Base-by-base conservation (phyloP, 2,329 filamentous ascomycete species). In the Pseudogymnoascus sp. region DNA sequence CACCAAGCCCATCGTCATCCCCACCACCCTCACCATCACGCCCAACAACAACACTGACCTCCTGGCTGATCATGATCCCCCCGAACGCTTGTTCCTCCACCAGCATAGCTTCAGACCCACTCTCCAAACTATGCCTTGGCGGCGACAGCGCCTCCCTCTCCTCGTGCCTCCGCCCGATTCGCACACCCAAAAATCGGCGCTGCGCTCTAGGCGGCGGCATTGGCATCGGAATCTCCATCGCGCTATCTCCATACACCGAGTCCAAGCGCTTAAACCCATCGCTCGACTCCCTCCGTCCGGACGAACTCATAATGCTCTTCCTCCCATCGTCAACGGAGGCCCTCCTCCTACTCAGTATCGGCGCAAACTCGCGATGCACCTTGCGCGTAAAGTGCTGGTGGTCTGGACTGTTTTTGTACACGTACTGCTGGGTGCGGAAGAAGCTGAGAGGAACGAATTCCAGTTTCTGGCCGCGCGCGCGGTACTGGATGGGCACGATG, bases 351-450 rank as follows among this genome's bases (percentile, higher is more conserved):
- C 78, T 74, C 31, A 80, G 68, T 12, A 82, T 70, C 18, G 78
- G 79, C 12, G 80, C 79, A 62, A 88, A 79, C 64, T 89, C 86
- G 64, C 82, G 79, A 67, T 86, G 82, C 2, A 87, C 78, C 33
- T 79, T 79, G 62, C 82, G 80, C 1, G 81, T 79, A 67, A 90
- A 89, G 2, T 79, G 79, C 4, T 82, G 78, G 48, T 85, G 79
- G 65, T 84, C 81, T 0, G 78, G 74, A 33, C 80, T 77, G 63
- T 78, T 78, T 29, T 79, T 76, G 67, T 85, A 81, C 0, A 83
- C 79, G 64, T 87, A 80, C 71, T 90, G 87, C 63, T 86, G 85
- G 6, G 82, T 77, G 66, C 83, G 85, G 75, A 89, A 89, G 66
- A 89, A 84, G 48, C 75, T 80, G 31, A 89, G 74, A 0, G 87